phyloP scores from a whole-genome alignment of 176 grass and related monocot species.

The Lolium rigidum region DNA sequence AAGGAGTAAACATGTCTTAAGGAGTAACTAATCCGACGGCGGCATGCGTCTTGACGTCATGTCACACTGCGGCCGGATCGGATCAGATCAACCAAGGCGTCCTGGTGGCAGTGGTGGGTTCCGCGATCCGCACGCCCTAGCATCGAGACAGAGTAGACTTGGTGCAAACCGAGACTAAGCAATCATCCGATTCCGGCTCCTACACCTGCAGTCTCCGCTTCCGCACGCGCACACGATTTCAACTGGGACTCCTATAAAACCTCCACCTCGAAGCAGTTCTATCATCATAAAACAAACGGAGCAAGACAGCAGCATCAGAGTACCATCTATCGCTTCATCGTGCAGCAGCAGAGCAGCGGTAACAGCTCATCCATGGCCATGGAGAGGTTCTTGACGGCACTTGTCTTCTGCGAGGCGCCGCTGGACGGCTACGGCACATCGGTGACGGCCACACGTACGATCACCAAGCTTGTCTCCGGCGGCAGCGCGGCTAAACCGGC shows the following conservation, averaged over 20 bases:
- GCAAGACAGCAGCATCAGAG: background rate
- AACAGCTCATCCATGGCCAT: background rate
- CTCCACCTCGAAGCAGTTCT: background rate
- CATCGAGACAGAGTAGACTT: too few species aligned
- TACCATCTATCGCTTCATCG: background rate
- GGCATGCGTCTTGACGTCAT: too few species aligned
- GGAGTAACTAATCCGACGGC: too few species aligned
- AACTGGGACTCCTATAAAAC: background rate
- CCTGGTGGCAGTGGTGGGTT: too few species aligned
- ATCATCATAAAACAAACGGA: background rate
- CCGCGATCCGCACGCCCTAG: too few species aligned
- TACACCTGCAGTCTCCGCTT: background rate
- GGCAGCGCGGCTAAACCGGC: background rate
- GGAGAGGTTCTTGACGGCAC: slow-evolving; percentile 30
- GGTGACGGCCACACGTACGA: background rate
- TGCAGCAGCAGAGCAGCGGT: background rate
- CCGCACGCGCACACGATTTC: background rate
- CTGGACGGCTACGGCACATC: slow-evolving; percentile 21
- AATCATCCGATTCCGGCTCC: background rate
- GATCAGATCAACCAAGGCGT: too few species aligned
- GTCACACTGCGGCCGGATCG: too few species aligned
- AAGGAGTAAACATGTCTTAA: too few species aligned
- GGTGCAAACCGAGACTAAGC: background rate
- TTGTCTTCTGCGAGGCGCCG: slow-evolving; percentile 47
- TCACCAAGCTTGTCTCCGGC: background rate